Evolutionary conservation across 1,284 basidiomycete genomes (phyloP).

Genomic region (Schizophyllum amplum): DNA sequence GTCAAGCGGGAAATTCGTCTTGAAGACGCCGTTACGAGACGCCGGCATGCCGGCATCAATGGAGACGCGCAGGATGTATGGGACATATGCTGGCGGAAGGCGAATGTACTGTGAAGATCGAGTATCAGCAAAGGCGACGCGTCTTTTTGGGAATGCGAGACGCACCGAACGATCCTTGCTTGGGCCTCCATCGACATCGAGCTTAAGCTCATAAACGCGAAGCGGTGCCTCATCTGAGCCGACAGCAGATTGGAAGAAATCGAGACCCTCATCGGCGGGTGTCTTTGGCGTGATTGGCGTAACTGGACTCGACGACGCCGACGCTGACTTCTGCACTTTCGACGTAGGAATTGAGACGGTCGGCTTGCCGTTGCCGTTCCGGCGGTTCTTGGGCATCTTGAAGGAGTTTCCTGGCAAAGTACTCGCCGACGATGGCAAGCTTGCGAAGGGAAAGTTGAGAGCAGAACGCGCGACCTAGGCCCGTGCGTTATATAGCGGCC

Average conservation of each 20-base stretch:
- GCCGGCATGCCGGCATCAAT: constrained; percentile 86
- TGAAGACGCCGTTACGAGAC: constrained; percentile 82
- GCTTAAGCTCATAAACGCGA: constrained; percentile 74
- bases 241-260: constrained; percentile 68
- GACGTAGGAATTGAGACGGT: constrained; percentile 12
- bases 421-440: too few relatives aligned
- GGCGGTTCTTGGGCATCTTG: constrained; percentile 3
- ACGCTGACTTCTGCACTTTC: constrained; percentile 6
- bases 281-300: constrained; percentile 44
- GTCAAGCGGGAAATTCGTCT: constrained; percentile 91
- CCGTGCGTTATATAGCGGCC: too few relatives aligned
- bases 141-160: constrained; percentile 13
- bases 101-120: constrained; percentile 74
- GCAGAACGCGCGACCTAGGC: too few relatives aligned
- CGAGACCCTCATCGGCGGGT: constrained; percentile 85
- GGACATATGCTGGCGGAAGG: constrained; percentile 81
- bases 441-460: too few relatives aligned
- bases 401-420: too few relatives aligned
- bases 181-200: constrained; percentile 88
- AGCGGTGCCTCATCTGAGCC: constrained; percentile 55
- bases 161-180: constrained; percentile 75
- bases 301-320: constrained; percentile 14
- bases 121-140: constrained; percentile 12
- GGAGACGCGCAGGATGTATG: constrained; percentile 85
- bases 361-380: neutral